Evolutionary conservation across 805 yeast genomes (phyloP), one percentile per base, ranked within the genome.

Genomic region (Dipodascus geniculatus): DNA sequence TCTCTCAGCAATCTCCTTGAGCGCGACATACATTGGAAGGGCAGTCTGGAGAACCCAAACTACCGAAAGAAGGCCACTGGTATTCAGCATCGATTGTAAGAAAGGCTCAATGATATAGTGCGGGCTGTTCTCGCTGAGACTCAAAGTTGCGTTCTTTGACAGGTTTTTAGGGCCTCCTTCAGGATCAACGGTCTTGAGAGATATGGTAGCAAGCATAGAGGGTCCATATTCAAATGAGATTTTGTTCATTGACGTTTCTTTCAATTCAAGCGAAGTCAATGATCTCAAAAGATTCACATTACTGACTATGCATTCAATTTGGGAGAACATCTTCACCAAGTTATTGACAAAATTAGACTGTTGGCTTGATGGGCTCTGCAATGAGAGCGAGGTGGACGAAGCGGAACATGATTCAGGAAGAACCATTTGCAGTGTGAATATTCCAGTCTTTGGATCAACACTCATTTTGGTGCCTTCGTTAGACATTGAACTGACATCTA

Each of bases 291-390:
- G 61, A 33, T 59, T 59, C 42, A 65, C 56, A 53, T 62, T 65
- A 56, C 60, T 58, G 19, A 67, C 65, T 31, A 67, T 61, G 11
- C 65, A 60, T 50, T 65, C 66, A 22, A 67, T 60, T 49, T 61
- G 62, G 9, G 57, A 50, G 23, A 66, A 55, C 22, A 61, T 58
- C 19, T 23, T n/a, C 8, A 52, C 42, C 2, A 56, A 51, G 6
- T 22, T 28, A 23, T 44, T 50, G n/a, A 56, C 55, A 47, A 60
- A 54, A 23, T 48, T 49, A 6, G 42, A 49, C 24, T 51, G 51
- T 9, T 47, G 51, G 9, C 35, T 20, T n/a, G 31, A 6, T 2
- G 53, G 11, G 4, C 23, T 20, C 9, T 9, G 16, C 6, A 22
- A 14, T 47, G 31, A 22, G 17, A 47, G n/a, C 4, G 49, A 47